Percentiles rank a stretch among this genome's conserved stretches.
phyloP scores from a whole-genome alignment of 139 green algal species.

The Chlamydomonas sp. region DNA sequence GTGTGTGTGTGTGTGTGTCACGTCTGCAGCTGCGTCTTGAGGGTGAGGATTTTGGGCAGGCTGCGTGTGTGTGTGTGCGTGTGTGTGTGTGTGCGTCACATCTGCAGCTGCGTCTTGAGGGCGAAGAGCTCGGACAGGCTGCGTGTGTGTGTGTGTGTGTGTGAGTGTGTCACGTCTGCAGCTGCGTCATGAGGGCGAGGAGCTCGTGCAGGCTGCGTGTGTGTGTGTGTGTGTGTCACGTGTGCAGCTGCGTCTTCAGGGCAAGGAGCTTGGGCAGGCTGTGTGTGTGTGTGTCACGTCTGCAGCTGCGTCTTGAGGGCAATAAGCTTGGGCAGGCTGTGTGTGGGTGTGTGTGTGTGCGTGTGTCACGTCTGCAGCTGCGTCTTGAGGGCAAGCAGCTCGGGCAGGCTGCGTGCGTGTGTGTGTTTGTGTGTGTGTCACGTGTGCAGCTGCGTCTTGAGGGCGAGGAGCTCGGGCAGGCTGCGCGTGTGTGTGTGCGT shows the following conservation, averaged over 20 bases:
- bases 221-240: too few relatives aligned
- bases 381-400: not conserved
- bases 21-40: not conserved
- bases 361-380: slow-evolving; percentile 34
- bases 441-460: slow-evolving; percentile 76
- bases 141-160: too few relatives aligned
- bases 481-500: slow-evolving; percentile 29
- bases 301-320: not conserved
- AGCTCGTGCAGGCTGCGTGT: too few relatives aligned
- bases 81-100: slow-evolving; percentile 17
- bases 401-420: too few relatives aligned
- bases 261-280: too few relatives aligned
- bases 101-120: not conserved
- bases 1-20: not conserved
- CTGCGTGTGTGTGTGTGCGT: too few relatives aligned
- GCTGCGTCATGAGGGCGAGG: not conserved
- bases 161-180: slow-evolving; percentile 15
- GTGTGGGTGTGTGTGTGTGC: too few relatives aligned
- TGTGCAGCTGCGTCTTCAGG: slow-evolving; percentile 73
- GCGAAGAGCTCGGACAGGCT: not conserved
- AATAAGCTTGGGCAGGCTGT: not conserved
- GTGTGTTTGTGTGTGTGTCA: too few relatives aligned
- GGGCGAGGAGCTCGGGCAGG: slow-evolving; percentile 67
- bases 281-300: too few relatives aligned
- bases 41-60: not conserved